Conservation (phyloP, 139 green algal genomes). For the Chlamydomonas applanata region DNA sequence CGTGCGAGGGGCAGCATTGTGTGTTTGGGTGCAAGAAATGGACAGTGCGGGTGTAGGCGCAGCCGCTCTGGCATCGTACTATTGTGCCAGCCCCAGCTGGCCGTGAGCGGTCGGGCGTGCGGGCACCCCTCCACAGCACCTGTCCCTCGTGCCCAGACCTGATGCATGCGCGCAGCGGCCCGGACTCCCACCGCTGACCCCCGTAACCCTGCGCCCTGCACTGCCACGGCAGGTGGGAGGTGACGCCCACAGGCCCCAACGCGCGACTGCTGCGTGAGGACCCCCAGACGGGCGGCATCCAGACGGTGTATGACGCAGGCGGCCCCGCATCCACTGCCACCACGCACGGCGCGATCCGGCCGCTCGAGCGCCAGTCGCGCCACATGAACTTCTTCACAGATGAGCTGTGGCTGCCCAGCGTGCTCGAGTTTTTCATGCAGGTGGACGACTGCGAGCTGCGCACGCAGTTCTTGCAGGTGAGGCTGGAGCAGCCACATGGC, state of each 20-base stretch:
- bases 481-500: neutral
- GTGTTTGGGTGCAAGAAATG: too few relatives aligned
- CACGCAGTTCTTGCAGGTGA: conserved; percentile 34
- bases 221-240: neutral
- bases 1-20: too few relatives aligned
- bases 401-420: conserved; percentile 39
- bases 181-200: too few relatives aligned
- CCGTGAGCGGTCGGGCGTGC: too few relatives aligned
- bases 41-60: too few relatives aligned
- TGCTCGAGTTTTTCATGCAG: conserved; percentile 55
- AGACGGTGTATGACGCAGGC: conserved; percentile 1
- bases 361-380: neutral
- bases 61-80: too few relatives aligned
- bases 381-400: conserved; percentile 48
- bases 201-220: too few relatives aligned
- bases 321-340: conserved; percentile 6
- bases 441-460: conserved; percentile 18
- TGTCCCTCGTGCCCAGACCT: too few relatives aligned
- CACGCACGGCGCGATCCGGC: conserved; percentile 5
- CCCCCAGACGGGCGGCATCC: neutral
- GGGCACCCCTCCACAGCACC: too few relatives aligned
- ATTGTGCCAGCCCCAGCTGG: too few relatives aligned
- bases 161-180: too few relatives aligned
- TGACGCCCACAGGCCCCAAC: too few relatives aligned
- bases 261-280: neutral